A percentile compares a stretch with the other conserved stretches of the same genome.
phyloP scores from a whole-genome alignment of 2,329 filamentous ascomycete species.

The Fusarium mundagurra region DNA sequence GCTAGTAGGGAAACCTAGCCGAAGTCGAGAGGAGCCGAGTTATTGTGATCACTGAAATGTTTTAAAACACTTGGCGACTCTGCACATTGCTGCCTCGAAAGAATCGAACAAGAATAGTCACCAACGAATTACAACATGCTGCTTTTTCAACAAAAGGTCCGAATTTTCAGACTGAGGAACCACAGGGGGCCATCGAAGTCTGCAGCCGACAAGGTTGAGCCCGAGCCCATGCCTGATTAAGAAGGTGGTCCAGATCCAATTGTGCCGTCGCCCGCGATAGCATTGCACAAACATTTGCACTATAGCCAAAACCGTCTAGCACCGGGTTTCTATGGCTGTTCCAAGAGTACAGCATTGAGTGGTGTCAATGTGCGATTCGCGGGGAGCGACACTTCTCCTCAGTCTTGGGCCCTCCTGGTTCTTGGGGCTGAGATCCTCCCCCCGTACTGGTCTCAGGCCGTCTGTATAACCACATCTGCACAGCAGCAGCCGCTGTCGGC shows the following conservation, averaged over 20 bases:
- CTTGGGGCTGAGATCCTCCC: slow-evolving; percentile 30
- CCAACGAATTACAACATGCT: neutral
- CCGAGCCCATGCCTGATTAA: slow-evolving; percentile 17
- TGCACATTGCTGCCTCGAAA: neutral
- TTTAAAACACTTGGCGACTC: neutral
- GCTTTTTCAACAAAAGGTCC: slow-evolving; percentile 40
- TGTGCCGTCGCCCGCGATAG: slow-evolving; percentile 33
- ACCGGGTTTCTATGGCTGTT: slow-evolving; percentile 7
- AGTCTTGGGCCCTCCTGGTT: slow-evolving; percentile 19
- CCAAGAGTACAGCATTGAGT: neutral
- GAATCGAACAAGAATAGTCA: slow-evolving; percentile 7
- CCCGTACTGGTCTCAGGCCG: slow-evolving; percentile 21
- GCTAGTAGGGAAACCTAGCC: neutral
- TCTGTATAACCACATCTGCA: slow-evolving; percentile 37
- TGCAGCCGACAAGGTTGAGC: slow-evolving; percentile 19
- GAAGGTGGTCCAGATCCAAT: slow-evolving; percentile 25
- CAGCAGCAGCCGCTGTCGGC: slow-evolving; percentile 34
- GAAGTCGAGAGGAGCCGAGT: neutral
- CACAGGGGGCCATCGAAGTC: slow-evolving; percentile 22
- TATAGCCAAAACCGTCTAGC: slow-evolving; percentile 27
- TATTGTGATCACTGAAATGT: neutral
- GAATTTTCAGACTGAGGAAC: slow-evolving; percentile 26
- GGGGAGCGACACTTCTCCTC: slow-evolving; percentile 33
- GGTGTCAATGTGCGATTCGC: slow-evolving; percentile 33
- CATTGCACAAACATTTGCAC: slow-evolving; percentile 3